phyloP scores from a whole-genome alignment of 1,284 basidiomycete species.

The Marasmius fiardii region DNA sequence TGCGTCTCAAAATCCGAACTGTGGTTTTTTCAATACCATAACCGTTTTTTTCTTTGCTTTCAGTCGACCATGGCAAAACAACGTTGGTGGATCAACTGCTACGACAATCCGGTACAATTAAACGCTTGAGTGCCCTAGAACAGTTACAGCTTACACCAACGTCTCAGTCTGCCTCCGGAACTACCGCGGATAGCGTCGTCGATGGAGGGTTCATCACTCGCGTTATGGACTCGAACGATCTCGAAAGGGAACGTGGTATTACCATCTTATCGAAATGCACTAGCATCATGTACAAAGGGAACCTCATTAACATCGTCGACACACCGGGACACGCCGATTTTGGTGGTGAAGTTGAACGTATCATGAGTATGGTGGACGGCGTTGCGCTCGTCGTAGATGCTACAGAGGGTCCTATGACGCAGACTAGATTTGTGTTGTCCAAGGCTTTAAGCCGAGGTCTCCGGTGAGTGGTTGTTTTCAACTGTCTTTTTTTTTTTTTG shows the following conservation, averaged over 20 bases:
- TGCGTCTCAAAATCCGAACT: slow-evolving; percentile 6
- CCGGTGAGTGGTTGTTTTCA: slow-evolving; percentile 24
- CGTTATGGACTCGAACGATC: slow-evolving; percentile 47
- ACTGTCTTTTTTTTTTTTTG: too few relatives aligned
- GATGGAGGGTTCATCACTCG: slow-evolving; percentile 39
- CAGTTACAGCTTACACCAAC: slow-evolving; percentile 29
- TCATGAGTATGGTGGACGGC: slow-evolving; percentile 48
- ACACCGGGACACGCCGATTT: slow-evolving; percentile 49
- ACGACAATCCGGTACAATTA: slow-evolving; percentile 42
- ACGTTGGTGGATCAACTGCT: slow-evolving; percentile 47
- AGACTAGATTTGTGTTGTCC: slow-evolving; percentile 42
- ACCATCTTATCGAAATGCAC: slow-evolving; percentile 49
- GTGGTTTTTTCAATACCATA: not conserved
- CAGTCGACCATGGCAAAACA: slow-evolving; percentile 51
- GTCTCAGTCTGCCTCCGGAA: slow-evolving; percentile 24
- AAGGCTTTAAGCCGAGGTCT: slow-evolving; percentile 40
- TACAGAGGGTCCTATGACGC: slow-evolving; percentile 48
- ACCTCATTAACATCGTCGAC: slow-evolving; percentile 46
- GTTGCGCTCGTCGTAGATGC: slow-evolving; percentile 45
- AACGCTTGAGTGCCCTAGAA: slow-evolving; percentile 32
- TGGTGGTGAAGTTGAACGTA: slow-evolving; percentile 46
- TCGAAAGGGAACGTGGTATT: slow-evolving; percentile 47
- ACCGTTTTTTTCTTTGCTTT: not conserved
- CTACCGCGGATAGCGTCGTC: slow-evolving; percentile 31
- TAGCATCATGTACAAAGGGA: slow-evolving; percentile 36